phyloP scores from a whole-genome alignment of 202 grass and related monocot genomes.

The Hordeum pubiflorum region DNA sequence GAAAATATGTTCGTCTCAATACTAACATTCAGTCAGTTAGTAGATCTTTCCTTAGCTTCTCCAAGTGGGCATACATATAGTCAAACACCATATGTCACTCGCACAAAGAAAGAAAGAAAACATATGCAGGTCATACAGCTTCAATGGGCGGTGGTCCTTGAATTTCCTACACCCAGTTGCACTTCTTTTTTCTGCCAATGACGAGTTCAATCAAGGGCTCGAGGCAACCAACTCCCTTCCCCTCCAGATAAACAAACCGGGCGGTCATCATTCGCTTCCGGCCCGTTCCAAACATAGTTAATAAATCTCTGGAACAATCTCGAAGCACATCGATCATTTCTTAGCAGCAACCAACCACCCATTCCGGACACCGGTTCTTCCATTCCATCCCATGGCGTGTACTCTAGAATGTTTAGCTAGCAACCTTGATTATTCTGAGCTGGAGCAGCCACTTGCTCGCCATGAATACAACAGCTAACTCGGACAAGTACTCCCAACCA shows the following conservation, averaged over 20 bases:
- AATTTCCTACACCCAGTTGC: slow-evolving; percentile 25
- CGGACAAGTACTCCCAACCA: slow-evolving; percentile 27
- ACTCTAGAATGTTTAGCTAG: neutral
- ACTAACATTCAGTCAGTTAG: neutral
- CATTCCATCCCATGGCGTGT: neutral
- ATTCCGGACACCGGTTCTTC: neutral
- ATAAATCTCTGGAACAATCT: slow-evolving; percentile 33
- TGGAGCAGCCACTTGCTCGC: neutral
- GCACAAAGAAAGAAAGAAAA: neutral
- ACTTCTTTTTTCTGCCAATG: slow-evolving; percentile 29
- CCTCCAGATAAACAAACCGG: slow-evolving; percentile 15
- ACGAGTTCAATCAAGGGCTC: slow-evolving; percentile 8
- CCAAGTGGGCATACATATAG: slow-evolving; percentile 26
- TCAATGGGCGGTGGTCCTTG: slow-evolving; percentile 22
- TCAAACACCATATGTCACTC: neutral
- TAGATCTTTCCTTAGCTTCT: neutral
- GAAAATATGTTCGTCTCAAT: too few species aligned
- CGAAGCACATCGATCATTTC: neutral
- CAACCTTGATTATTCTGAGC: slow-evolving; percentile 18
- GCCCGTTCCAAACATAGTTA: slow-evolving; percentile 33
- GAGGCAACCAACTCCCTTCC: neutral
- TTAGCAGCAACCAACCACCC: slow-evolving; percentile 19
- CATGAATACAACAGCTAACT: neutral
- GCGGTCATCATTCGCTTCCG: neutral
- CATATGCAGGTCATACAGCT: slow-evolving; percentile 13